Percentiles rank a stretch among this genome's conserved stretches.
phyloP scores from a whole-genome alignment of 192 early-diverging fungal genomes.

The Coemansia sp. region DNA sequence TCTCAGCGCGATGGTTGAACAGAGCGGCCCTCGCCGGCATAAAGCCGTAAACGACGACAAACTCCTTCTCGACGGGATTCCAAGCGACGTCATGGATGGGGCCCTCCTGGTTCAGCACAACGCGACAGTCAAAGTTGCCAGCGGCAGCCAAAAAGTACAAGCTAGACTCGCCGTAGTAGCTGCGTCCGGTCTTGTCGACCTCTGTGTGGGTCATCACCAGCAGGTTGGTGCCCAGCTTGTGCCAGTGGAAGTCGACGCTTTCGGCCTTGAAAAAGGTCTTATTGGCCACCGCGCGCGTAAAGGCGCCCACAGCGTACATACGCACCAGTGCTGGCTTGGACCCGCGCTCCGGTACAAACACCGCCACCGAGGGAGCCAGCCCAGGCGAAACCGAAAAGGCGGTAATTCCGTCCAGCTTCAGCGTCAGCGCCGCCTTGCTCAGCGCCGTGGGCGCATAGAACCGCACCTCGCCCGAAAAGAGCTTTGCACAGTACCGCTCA shows the following conservation, averaged over 20 bases:
- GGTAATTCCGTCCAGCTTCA: conserved; percentile 76
- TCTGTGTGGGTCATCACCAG: conserved; percentile 94
- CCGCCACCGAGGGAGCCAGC: conserved; percentile 77
- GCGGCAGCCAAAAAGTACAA: conserved; percentile 89
- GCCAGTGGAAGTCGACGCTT: conserved; percentile 92
- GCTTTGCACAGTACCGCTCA: conserved; percentile 83
- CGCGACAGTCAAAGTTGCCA: conserved; percentile 92
- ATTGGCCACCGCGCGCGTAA: conserved; percentile 71
- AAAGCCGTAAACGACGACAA: conserved; percentile 91
- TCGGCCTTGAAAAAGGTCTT: conserved; percentile 98
- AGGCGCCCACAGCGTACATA: conserved; percentile 81
- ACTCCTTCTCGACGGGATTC: conserved; percentile 96
- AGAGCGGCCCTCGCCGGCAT: conserved; percentile 94
- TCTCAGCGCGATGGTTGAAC: conserved; percentile 87
- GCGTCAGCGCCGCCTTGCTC: conserved; percentile 47
- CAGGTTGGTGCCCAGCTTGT: conserved; percentile 81
- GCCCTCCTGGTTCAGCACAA: conserved; percentile 80
- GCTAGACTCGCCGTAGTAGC: conserved; percentile 97
- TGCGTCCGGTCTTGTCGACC: conserved; percentile 91
- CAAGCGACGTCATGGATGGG: conserved; percentile 96
- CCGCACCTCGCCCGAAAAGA: conserved; percentile 86
- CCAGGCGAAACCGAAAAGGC: conserved; percentile 91
- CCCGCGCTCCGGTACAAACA: conserved; percentile 88
- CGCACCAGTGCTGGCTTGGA: conserved; percentile 83
- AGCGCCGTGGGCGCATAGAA: conserved; percentile 64